These are phyloP conservation scores for Elaeis oleifera DNA, from an alignment of 202 grass and related monocot species.

Conservation along the genomic window DNA sequence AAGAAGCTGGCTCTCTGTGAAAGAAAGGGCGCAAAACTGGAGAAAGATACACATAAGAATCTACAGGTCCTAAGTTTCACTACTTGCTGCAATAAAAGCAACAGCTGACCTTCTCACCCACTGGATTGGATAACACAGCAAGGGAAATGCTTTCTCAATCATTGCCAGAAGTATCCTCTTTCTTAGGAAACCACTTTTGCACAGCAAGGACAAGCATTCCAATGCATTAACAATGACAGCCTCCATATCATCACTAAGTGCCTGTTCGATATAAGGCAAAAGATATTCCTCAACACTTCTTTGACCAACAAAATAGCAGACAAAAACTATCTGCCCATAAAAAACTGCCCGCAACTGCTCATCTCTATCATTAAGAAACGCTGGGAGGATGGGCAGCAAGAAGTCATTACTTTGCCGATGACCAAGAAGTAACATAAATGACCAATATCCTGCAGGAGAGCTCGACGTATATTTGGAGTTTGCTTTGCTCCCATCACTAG, in stretches of 20 bases:
- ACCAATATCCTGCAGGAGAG: conserved; percentile 83
- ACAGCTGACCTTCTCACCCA: conserved; percentile 90
- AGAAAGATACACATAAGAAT: conserved; percentile 85
- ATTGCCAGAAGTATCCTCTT: conserved; percentile 74
- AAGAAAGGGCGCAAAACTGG: conserved; percentile 66
- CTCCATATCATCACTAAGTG: conserved; percentile 73
- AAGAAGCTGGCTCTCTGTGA: conserved; percentile 63
- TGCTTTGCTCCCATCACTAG: conserved; percentile 89
- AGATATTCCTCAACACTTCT: conserved; percentile 96
- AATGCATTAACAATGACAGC: conserved; percentile 78
- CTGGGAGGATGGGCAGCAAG: conserved; percentile 88
- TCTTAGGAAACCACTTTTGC: conserved; percentile 65
- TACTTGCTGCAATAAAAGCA: conserved; percentile 65
- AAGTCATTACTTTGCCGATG: conserved; percentile 94
- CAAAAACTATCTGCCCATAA: conserved; percentile 74
- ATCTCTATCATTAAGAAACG: conserved; percentile 92
- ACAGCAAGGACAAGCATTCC: conserved; percentile 86
- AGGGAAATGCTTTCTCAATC: conserved; percentile 64
- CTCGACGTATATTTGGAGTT: conserved; percentile 78
- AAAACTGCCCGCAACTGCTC: conserved; percentile 85
- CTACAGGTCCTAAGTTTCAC: conserved; percentile 76
- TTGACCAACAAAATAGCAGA: conserved; percentile 97
- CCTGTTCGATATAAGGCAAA: conserved; percentile 93
- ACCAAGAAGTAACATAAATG: conserved; percentile 90
- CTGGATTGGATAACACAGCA: conserved; percentile 79